Conservation (phyloP, 352 stramenopile genomes). For the Globisporangium cylindrosporum region DNA sequence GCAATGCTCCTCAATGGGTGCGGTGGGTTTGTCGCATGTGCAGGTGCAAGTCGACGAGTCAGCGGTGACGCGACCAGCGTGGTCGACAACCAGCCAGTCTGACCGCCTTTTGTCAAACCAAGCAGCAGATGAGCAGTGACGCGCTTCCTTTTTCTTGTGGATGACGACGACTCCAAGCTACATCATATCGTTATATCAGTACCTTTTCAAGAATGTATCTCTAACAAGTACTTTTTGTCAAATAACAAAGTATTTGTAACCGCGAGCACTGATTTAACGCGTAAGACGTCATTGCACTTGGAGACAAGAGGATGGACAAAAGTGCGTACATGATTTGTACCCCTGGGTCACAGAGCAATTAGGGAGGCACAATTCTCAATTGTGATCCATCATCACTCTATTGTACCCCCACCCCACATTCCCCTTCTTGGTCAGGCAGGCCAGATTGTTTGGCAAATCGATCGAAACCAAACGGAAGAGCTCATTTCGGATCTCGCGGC, state of each 20-base stretch:
- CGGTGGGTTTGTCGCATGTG: neutral
- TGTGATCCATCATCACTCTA: neutral
- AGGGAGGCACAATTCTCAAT: neutral
- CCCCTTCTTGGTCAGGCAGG: too few relatives aligned
- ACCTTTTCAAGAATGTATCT: too few relatives aligned
- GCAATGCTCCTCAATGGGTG: neutral
- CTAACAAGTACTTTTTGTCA: too few relatives aligned
- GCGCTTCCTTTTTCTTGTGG: conserved; percentile 8
- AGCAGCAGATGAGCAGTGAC: neutral
- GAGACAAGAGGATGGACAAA: neutral
- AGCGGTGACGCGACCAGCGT: conserved; percentile 4
- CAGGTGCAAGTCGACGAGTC: neutral
- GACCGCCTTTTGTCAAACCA: neutral
- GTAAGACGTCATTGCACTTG: conserved; percentile 8
- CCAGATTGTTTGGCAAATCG: conserved; percentile 4
- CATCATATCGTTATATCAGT: neutral
- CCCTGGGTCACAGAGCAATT: neutral
- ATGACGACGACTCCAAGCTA: neutral
- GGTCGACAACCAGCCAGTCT: neutral
- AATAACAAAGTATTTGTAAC: too few relatives aligned
- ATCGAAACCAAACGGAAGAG: neutral
- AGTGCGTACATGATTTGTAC: neutral
- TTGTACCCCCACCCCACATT: neutral
- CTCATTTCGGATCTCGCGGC: conserved; percentile 19
- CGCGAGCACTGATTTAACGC: neutral